Base-by-base conservation (phyloP, 176 grass and related monocot species). In the Aegilops umbellulata region DNA sequence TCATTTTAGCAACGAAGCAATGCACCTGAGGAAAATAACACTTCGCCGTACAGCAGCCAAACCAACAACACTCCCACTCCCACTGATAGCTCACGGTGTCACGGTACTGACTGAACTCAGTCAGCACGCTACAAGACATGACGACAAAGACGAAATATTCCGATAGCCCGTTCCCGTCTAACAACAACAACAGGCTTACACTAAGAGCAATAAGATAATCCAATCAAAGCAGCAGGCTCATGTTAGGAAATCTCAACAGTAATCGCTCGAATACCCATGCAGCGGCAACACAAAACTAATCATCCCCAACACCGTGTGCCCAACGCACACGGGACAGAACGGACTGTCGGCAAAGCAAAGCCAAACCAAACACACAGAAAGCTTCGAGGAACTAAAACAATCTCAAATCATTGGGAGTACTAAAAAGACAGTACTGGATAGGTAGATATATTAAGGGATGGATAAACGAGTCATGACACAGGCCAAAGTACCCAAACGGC, bases 311-410 rank as follows among this genome's bases (percentile, higher is more conserved):
- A 55, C 38, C 72, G 39, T 62, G 83, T 29, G 63, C 51, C 16
- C 41, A 42, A 74, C 32, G 84, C 22, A 61, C 69, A 74, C 10
- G 23, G 16, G 30, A 74, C 42, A 74, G 20, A 42, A 44, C 9
- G 22, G 58, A 16, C 16, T 46, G 80, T 73, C 55, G 25, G 24
- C 49, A 32, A 63, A 32, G 69, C 55, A 76, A 61, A 66, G 29
- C 20, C 12, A 26, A 64, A 27, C 63, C 3, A 14, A 66, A 65
- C 55, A 64, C 6, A 74, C 38, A 16, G 6, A 4, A 49, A 60
- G 7, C 80, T 34, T 80, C 22, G 74, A 75, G 3, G 25, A 60
- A 12, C 32, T 29, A 74, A 90, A 90, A 80, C 32, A 83, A 90
- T 11, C 24, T 5, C 15, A 5, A 13, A 74, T 46, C 74, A 74